Conservation (phyloP, 345 rosid genomes). For the Populus pruinosa region DNA sequence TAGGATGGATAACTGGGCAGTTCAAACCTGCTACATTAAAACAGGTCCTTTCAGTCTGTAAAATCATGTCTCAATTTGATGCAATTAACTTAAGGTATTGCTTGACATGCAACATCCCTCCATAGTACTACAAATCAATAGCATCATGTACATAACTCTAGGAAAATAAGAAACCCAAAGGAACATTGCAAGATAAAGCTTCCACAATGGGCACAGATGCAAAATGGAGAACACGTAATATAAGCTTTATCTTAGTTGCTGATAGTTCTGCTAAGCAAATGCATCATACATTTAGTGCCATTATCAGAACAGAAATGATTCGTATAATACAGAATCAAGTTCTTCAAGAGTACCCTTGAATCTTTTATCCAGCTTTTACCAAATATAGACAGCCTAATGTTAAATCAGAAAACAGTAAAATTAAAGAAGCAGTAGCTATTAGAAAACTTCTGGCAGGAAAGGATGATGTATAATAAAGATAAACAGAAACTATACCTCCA, state of each 20-base stretch:
- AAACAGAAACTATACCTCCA: conserved; percentile 56
- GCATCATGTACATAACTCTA: neutral
- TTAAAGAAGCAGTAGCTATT: neutral
- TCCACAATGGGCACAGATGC: neutral
- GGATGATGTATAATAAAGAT: neutral
- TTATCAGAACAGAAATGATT: neutral
- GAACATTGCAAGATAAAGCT: neutral
- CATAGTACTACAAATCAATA: neutral
- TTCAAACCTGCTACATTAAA: neutral
- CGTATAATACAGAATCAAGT: neutral
- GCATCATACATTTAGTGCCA: neutral
- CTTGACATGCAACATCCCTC: neutral
- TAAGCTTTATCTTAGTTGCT: neutral
- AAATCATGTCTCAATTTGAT: neutral
- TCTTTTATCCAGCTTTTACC: neutral
- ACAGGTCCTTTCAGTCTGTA: conserved; percentile 1
- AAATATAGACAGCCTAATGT: neutral
- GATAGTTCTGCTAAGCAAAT: neutral
- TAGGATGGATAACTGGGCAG: neutral
- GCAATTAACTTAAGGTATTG: neutral
- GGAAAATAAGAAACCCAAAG: neutral
- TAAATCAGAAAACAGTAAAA: neutral
- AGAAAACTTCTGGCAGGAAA: conserved; percentile 1
- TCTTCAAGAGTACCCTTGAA: neutral
- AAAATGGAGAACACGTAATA: neutral